These are phyloP conservation scores for Acer saccharum DNA, from an alignment of 345 rosid genomes.

Conservation along the genomic window DNA sequence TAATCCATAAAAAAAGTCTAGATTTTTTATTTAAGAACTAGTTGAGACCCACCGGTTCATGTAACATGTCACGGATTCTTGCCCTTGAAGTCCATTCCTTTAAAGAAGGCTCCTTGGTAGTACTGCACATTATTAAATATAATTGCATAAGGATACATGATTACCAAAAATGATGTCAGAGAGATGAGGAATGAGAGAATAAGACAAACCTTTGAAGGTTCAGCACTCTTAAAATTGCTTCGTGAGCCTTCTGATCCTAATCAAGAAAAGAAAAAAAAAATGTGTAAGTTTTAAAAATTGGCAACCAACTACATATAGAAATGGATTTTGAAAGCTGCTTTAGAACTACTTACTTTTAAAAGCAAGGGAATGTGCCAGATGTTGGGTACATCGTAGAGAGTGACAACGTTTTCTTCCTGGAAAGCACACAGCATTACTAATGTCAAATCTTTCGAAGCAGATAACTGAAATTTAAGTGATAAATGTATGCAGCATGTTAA, in stretches of 20 bases:
- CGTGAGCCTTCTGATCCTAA: slow-evolving; percentile 96
- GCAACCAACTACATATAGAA: not conserved
- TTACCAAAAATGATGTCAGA: not conserved
- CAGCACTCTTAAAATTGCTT: slow-evolving; percentile 75
- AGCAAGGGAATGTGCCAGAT: slow-evolving; percentile 97
- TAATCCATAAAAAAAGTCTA: slow-evolving; percentile 10
- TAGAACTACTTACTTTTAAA: slow-evolving; percentile 60
- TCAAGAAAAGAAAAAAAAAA: slow-evolving; percentile 16
- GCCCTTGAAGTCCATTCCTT: slow-evolving; percentile 78
- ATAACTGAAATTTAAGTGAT: slow-evolving; percentile 8
- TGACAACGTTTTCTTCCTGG: slow-evolving; percentile 75
- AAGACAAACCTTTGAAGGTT: slow-evolving; percentile 66
- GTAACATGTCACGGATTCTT: slow-evolving; percentile 60
- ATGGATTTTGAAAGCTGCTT: not conserved
- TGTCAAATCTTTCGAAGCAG: not conserved
- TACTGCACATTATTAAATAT: slow-evolving; percentile 42
- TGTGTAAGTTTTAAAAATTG: slow-evolving; percentile 2
- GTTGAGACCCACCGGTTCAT: slow-evolving; percentile 59
- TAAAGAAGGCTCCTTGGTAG: slow-evolving; percentile 63
- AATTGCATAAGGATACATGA: slow-evolving; percentile 4
- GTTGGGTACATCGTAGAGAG: slow-evolving; percentile 89
- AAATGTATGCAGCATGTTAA: not conserved
- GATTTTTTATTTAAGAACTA: not conserved
- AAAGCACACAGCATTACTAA: slow-evolving; percentile 19
- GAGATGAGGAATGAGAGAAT: slow-evolving; percentile 10